phyloP scores from a whole-genome alignment of 2,329 filamentous ascomycete species.

The Colletotrichum orbiculare region DNA sequence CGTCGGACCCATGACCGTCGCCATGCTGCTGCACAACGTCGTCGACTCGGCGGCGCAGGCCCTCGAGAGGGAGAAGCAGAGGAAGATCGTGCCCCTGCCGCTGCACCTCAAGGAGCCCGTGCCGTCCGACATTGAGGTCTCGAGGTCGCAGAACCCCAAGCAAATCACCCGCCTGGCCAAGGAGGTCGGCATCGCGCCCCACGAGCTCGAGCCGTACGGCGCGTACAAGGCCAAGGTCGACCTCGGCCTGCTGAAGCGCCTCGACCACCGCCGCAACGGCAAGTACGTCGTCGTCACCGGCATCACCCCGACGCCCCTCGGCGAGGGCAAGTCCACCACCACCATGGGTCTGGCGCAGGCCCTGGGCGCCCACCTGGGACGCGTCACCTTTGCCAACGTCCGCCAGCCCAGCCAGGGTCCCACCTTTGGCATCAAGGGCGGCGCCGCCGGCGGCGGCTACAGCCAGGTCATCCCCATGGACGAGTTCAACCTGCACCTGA shows the following conservation, averaged over 20 bases:
- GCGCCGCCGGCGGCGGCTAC: slow-evolving; percentile 96
- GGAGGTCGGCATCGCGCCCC: slow-evolving; percentile 87
- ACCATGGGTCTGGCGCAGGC: slow-evolving; percentile 96
- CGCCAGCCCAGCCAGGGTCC: slow-evolving; percentile 96
- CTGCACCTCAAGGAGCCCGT: slow-evolving; percentile 83
- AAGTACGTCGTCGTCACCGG: slow-evolving; percentile 93
- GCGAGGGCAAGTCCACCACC: slow-evolving; percentile 98
- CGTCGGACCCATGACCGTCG: slow-evolving; percentile 98
- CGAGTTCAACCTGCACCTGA: slow-evolving; percentile 98
- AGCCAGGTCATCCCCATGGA: slow-evolving; percentile 99
- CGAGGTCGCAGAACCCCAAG: slow-evolving; percentile 90
- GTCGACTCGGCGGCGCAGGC: slow-evolving; percentile 85
- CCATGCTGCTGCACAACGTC: slow-evolving; percentile 97
- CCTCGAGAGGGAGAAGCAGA: slow-evolving; percentile 84
- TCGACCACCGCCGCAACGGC: slow-evolving; percentile 88
- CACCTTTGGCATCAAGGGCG: slow-evolving; percentile 99
- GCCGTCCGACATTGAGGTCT: slow-evolving; percentile 95
- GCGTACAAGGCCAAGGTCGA: slow-evolving; percentile 97
- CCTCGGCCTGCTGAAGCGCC: slow-evolving; percentile 81
- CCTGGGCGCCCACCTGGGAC: slow-evolving; percentile 86
- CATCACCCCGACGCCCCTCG: slow-evolving; percentile 95
- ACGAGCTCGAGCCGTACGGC: slow-evolving; percentile 94
- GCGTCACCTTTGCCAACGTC: slow-evolving; percentile 94
- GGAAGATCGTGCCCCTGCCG: slow-evolving; percentile 84
- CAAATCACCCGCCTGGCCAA: slow-evolving; percentile 84